These are phyloP conservation scores for Linnemannia schmuckeri DNA, from an alignment of 192 early-diverging fungal species.

Conservation along the genomic window DNA sequence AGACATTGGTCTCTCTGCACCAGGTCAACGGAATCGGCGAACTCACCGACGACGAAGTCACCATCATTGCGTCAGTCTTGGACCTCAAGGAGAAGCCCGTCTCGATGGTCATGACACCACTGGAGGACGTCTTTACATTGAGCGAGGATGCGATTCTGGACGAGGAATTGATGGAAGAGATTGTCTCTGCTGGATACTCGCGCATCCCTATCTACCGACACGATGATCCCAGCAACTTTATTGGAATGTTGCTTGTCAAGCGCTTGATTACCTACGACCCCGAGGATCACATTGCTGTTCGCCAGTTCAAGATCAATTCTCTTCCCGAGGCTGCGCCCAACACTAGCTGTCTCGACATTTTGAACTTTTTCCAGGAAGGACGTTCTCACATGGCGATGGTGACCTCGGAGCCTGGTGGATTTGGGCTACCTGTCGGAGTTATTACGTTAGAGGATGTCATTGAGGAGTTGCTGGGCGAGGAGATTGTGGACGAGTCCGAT, in stretches of 20 bases:
- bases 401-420: slow-evolving; percentile 16
- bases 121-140: slow-evolving; percentile 69
- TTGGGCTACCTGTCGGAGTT: slow-evolving; percentile 64
- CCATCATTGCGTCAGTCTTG: slow-evolving; percentile 75
- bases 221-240: slow-evolving; percentile 17
- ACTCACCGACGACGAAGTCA: slow-evolving; percentile 73
- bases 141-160: slow-evolving; percentile 65
- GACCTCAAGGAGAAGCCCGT: slow-evolving; percentile 76
- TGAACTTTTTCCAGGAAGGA: slow-evolving; percentile 85
- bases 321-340: slow-evolving; percentile 47
- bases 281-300: slow-evolving; percentile 64
- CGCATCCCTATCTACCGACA: slow-evolving; percentile 72
- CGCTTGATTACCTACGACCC: slow-evolving; percentile 70
- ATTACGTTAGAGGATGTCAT: slow-evolving; percentile 86
- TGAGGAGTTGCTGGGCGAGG: slow-evolving; percentile 87
- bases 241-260: slow-evolving; percentile 29
- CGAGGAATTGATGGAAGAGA: slow-evolving; percentile 64
- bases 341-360: slow-evolving; percentile 69
- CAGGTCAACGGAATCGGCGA: slow-evolving; percentile 74
- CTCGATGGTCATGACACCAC: slow-evolving; percentile 72
- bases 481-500: slow-evolving; percentile 85
- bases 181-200: slow-evolving; percentile 72
- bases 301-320: slow-evolving; percentile 59
- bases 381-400: slow-evolving; percentile 83
- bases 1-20: slow-evolving; percentile 81